Conservation (phyloP, 2,329 filamentous ascomycete species). For the Pseudogymnoascus sp. region DNA sequence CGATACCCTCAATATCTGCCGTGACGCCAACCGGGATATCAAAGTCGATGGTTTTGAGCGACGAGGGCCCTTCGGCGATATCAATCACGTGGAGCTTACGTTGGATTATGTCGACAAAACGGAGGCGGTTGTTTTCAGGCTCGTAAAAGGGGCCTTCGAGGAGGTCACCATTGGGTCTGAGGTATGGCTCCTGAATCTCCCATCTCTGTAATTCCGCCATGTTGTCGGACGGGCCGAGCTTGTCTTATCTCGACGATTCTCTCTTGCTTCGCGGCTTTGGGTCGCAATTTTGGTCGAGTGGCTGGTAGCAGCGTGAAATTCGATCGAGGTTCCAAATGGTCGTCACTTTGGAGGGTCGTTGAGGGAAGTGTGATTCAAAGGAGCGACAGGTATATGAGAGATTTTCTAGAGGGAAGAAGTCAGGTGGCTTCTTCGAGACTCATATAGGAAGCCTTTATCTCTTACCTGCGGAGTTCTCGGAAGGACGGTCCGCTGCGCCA, state of each 20-base stretch:
- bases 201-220: slow-evolving; percentile 23
- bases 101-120: slow-evolving; percentile 78
- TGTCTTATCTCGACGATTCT: not conserved
- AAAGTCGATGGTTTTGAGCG: slow-evolving; percentile 35
- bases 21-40: slow-evolving; percentile 58
- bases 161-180: slow-evolving; percentile 57
- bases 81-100: slow-evolving; percentile 66
- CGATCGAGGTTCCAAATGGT: not conserved
- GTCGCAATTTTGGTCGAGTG: not conserved
- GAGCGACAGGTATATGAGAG: not conserved
- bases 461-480: slow-evolving; percentile 1
- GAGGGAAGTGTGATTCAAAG: not conserved
- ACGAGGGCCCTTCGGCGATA: slow-evolving; percentile 45
- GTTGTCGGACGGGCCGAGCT: not conserved
- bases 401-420: not conserved
- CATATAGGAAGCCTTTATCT: slow-evolving; percentile 6
- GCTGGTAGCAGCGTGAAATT: not conserved
- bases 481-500: not conserved
- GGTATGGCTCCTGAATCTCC: slow-evolving; percentile 41
- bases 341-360: not conserved
- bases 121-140: slow-evolving; percentile 53
- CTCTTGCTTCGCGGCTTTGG: not conserved
- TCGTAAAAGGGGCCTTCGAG: slow-evolving; percentile 74
- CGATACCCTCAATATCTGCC: slow-evolving; percentile 64
- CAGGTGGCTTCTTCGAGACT: slow-evolving; percentile 6